Conservation (phyloP, 2,329 filamentous ascomycete species). For the Penicillium sp. region DNA sequence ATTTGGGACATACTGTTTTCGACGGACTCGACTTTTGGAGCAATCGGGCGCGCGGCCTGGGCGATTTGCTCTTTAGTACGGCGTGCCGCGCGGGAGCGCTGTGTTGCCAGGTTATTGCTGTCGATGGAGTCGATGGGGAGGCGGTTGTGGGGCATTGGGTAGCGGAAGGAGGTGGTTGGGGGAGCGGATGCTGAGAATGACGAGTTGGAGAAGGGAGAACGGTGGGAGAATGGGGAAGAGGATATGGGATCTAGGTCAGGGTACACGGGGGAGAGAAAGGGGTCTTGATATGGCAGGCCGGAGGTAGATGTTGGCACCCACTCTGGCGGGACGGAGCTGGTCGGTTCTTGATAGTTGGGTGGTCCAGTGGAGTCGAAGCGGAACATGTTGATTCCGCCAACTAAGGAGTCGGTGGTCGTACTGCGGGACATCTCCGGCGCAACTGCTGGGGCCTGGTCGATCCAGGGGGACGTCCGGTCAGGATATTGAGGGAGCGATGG, state of each 20-base stretch:
- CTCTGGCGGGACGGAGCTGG: slow-evolving; percentile 25
- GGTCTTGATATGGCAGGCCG: slow-evolving; percentile 17
- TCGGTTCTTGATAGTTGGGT: slow-evolving; percentile 21
- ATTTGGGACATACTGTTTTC: slow-evolving; percentile 30
- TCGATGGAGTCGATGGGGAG: slow-evolving; percentile 48
- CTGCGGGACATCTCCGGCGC: slow-evolving; percentile 48
- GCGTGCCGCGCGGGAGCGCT: slow-evolving; percentile 46
- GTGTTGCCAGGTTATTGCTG: slow-evolving; percentile 47
- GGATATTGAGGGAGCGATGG: slow-evolving; percentile 5
- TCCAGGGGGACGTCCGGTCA: slow-evolving; percentile 21
- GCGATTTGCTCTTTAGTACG: slow-evolving; percentile 52
- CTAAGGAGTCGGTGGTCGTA: slow-evolving; percentile 47
- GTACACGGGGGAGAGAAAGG: slow-evolving; percentile 18
- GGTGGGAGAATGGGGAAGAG: slow-evolving; percentile 32
- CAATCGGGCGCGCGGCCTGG: slow-evolving; percentile 51
- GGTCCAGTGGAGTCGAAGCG: slow-evolving; percentile 44
- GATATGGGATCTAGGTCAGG: slow-evolving; percentile 34
- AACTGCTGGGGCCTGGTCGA: slow-evolving; percentile 30
- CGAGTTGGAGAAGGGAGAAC: slow-evolving; percentile 15
- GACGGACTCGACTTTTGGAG: slow-evolving; percentile 46
- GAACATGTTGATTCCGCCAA: slow-evolving; percentile 46
- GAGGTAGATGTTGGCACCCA: slow-evolving; percentile 25
- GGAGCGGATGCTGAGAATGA: slow-evolving; percentile 41
- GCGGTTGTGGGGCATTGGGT: slow-evolving; percentile 29
- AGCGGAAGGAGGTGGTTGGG: slow-evolving; percentile 33